Base-by-base conservation (phyloP, 202 grass and related monocot genomes). In the Zizania palustris region DNA sequence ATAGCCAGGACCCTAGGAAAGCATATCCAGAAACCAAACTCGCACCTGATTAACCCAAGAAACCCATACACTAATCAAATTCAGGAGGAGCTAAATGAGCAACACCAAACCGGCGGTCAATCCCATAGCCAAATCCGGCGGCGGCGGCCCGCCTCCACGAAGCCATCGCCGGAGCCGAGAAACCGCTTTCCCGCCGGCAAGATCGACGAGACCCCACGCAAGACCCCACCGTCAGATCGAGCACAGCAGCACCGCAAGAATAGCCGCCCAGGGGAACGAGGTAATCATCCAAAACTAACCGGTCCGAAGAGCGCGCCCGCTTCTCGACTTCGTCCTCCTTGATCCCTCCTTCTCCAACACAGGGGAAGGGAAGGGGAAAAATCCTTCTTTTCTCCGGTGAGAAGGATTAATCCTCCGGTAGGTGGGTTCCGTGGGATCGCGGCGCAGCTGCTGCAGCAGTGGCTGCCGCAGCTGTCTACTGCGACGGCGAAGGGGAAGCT, bases 201-300 rank as follows among this genome's bases (percentile, higher is more conserved):
- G 74, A 77, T 65, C 60, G 74, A 77, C 40, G 45, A 42, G 42
- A 77, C 40, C 35, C 60, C 44, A 4, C 42, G 11, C 60, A 53
- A 76, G 60, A 36, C 22, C 60, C 4, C 35, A 14, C 39, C 60
- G 6, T 14, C 60, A 65, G 74, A 77, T 77, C 74, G 51, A 12
- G 28, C 41, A 20, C 2, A 7, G 16, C 39, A 13, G 9, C 44
- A 38, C 39, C 12, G 9, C 44, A 38, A 48, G 42, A 36, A 21
- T 40, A 77, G 42, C n/a, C 28, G 28, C 45, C 9, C 12, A 13
- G 54, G 5, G 3, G 5, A 51, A 15, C 49, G 15, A 19, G 50
- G 16, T 8, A 6, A 18, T 6, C 49, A n/a, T n/a, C 3, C 49
- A 7, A 51, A 51, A n/a, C 5, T 15, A 51, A 51, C 49, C 49